Evolutionary conservation across 2,329 filamentous ascomycete genomes (phyloP), one percentile per base, ranked within the genome.

Genomic region (Sclerotinia spermophila): DNA sequence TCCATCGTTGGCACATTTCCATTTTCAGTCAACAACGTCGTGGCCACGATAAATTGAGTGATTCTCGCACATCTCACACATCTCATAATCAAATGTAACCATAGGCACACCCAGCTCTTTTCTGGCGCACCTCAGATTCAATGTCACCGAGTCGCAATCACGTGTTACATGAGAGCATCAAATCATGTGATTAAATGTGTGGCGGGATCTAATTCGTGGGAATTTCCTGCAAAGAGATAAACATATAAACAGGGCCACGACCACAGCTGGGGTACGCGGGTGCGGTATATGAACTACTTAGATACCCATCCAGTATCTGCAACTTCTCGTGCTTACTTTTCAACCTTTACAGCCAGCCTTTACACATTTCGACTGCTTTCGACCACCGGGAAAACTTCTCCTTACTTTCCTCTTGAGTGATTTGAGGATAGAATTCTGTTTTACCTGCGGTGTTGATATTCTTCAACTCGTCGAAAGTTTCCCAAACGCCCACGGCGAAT

Each of bases 401-500:
- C 40, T 72, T 72, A 68, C 81, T 81, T 67, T 81, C 79, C 77
- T 78, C 64, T 84, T 83, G 71, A 5, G 44, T 42, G 21, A 92
- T 87, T 73, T 87, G 82, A 1, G 93, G 92, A 76, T 86, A 82
- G 79, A 97, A 97, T 27, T 88, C 85, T 72, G 85, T 90, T 68
- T 90, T 86, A 66, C 90, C 91, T 67, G 86, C 85, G 71, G 86
- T 88, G 80, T 93, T 93, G 79, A 96, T 89, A 72, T 89, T 84
- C 75, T 88, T 88, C 44, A 97, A 82, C 76, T 94, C 91, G 62
- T 89, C 86, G 73, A 93, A 91, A 73, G 87, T 86, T 77, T 90
- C 88, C 91, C 92, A 95, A 17, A 94, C 84, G 62, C 85, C 89
- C 8, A 90, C 87, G 5, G 91, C 92, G 74, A 94, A 88, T n/a